Conservation (phyloP, 805 yeast genomes). For the Saccharomycopsis microspora region DNA sequence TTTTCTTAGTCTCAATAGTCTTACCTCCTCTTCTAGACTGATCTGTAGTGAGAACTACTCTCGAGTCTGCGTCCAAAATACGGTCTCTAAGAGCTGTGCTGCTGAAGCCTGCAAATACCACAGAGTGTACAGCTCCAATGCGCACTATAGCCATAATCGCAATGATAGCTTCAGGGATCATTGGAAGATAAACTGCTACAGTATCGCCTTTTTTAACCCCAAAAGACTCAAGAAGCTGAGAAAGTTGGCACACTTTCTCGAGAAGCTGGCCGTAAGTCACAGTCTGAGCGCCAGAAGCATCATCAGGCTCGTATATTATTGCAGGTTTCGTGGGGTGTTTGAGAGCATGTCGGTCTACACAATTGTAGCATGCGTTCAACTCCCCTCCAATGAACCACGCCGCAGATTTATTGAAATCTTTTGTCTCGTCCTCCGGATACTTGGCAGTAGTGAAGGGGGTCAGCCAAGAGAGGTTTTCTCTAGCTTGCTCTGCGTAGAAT, state of each 20-base stretch:
- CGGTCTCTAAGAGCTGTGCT: slow-evolving; percentile 63
- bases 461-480: slow-evolving; percentile 38
- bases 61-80: slow-evolving; percentile 59
- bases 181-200: slow-evolving; percentile 78
- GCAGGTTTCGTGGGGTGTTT: slow-evolving; percentile 62
- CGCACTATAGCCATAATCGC: slow-evolving; percentile 70
- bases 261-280: slow-evolving; percentile 64
- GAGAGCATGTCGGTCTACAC: slow-evolving; percentile 76
- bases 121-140: slow-evolving; percentile 78
- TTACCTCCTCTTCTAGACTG: slow-evolving; percentile 79
- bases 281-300: slow-evolving; percentile 44
- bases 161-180: slow-evolving; percentile 71
- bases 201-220: slow-evolving; percentile 77
- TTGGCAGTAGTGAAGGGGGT: slow-evolving; percentile 37
- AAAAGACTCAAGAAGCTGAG: slow-evolving; percentile 52
- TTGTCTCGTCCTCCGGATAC: slow-evolving; percentile 24
- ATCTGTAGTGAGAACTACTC: slow-evolving; percentile 67
- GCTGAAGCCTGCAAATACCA: slow-evolving; percentile 77
- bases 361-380: slow-evolving; percentile 68
- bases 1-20: slow-evolving; percentile 67
- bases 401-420: slow-evolving; percentile 26
- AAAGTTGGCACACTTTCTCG: slow-evolving; percentile 57
- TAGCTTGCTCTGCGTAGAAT: slow-evolving; percentile 47
- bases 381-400: slow-evolving; percentile 78
- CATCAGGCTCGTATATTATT: slow-evolving; percentile 73